Evolutionary conservation across 139 green algal genomes (phyloP), one percentile per base, ranked within the genome.

Genomic region (Spirogloea muscicola): DNA sequence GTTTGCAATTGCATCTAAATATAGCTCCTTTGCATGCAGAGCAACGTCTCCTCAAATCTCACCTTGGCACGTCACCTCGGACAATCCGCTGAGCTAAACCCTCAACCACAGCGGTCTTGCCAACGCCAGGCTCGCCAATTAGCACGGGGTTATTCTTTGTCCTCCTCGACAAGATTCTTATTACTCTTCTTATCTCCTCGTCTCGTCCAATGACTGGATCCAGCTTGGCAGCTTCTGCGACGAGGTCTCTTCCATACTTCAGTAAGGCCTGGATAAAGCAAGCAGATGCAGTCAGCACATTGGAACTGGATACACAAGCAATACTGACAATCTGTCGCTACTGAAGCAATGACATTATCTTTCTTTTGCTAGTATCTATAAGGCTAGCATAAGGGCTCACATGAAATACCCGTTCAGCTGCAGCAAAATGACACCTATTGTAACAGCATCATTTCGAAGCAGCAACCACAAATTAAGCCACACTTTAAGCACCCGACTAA

Each of bases 21-120:
- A 10, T 16, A 16, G 43, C 13, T 51, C 43, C 43, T 51, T 51
- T 51, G 43, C 16, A 25, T 51, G 13, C 43, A 51, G 16, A 51
- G 16, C 13, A 51, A 25, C 16, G 43, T 16, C 16, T 51, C 13
- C 13, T 10, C 10, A 51, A 51, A 72, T 21, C 33, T 27, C 40
- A 72, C 62, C 66, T 74, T 7, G 92, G 92, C n/a, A 96, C 87
- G 72, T 97, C 91, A 10, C 88, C 87, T 44, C 84, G 79, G 3
- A 91, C 86, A 37, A 95, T 91, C 39, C 91, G 88, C 86, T 96
- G 91, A 10, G 93, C 93, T 40, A 98, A 87, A 3, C 93, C 93
- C 86, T 98, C 93, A 3, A 71, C 82, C 46, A 87, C 65, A 4
- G 82, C 82, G 7, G 82, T 87, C 67, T 87, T 87, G 38, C 82